Conservation (phyloP, 495 filamentous ascomycete genomes). For the Penicillium turbatum region DNA sequence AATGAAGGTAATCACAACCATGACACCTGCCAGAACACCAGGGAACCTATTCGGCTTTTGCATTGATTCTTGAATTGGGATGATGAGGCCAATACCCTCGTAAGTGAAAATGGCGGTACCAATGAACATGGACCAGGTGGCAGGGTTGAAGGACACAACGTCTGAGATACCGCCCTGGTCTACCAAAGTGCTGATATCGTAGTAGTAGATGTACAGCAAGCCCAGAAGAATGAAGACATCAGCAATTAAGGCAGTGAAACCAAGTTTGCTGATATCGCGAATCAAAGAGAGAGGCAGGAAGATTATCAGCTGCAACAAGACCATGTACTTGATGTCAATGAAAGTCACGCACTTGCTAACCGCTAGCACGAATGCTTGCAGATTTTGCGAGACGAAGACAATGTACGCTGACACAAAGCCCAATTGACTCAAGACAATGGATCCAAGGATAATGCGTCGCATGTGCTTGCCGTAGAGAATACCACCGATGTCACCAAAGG, state of each 20-base stretch:
- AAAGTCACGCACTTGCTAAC: slow-evolving; percentile 76
- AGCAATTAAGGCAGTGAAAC: slow-evolving; percentile 83
- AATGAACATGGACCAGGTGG: slow-evolving; percentile 93
- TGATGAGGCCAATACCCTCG: slow-evolving; percentile 96
- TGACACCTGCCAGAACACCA: slow-evolving; percentile 75
- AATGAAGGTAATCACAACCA: slow-evolving; percentile 88
- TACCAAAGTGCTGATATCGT: slow-evolving; percentile 80
- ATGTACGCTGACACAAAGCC: slow-evolving; percentile 98
- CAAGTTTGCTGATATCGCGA: slow-evolving; percentile 91
- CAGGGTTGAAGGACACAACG: slow-evolving; percentile 78
- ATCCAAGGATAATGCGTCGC: slow-evolving; percentile 78
- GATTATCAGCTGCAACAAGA: slow-evolving; percentile 86
- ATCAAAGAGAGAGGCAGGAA: slow-evolving; percentile 91
- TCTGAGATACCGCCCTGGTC: slow-evolving; percentile 73
- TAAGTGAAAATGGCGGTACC: slow-evolving; percentile 99
- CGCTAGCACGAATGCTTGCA: slow-evolving; percentile 85
- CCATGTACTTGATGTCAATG: slow-evolving; percentile 83
- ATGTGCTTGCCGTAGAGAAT: slow-evolving; percentile 88
- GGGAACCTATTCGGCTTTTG: slow-evolving; percentile 82
- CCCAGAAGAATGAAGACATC: slow-evolving; percentile 93
- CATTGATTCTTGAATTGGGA: slow-evolving; percentile 98
- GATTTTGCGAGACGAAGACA: slow-evolving; percentile 92
- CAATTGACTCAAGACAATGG: slow-evolving; percentile 89
- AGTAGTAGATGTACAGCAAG: slow-evolving; percentile 92
- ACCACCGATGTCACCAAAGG: slow-evolving; percentile 94